Base-by-base conservation (phyloP, 768 basidiomycete species). In the Russula olivacea region DNA sequence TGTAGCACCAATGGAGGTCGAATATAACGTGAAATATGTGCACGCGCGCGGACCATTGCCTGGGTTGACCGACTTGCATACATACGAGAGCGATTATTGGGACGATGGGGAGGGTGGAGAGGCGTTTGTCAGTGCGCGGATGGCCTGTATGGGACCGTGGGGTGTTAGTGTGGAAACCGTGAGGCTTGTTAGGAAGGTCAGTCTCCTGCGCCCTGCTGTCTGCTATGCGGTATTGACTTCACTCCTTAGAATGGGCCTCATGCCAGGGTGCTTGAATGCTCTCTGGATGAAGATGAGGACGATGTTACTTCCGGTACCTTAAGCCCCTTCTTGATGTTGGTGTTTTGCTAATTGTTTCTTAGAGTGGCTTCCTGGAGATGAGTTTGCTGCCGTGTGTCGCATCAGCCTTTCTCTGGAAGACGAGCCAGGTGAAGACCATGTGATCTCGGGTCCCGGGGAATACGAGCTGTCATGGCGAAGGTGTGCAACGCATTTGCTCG, bases 301-400 rank as follows among this genome's bases (percentile, higher is more conserved):
- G 78, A 77, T 55, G 61, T 75, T 55, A 79, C 80, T 57, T 80
- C 83, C 25, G 79, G 79, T 68, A 80, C 34, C n/a, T 56, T 34
- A 40, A 25, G 43, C 14, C 8, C 2, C 30, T 25, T 65, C 30
- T 38, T 51, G 9, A 19, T 14, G 30, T 38, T 2, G 4, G 21
- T 36, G 11, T 38, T 40, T 62, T 68, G 32, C 55, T 34, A 12
- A 64, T 56, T 25, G 7, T 43, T 28, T 28, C 23, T 10, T 64
- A 88, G 88, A 87, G 64, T 88, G 82, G 73, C 71, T 82, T 28
- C 69, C 82, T 11, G 87, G 86, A 0, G 91, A 93, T 68, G 81
- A 81, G 63, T 81, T 89, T 64, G 80, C 79, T 47, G 79, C 83
- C 38, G 69, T 79, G 23, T 85, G 83, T 68, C 79, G 80, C 12